phyloP scores from a whole-genome alignment of 129 eudicot species.

The Tagetes patula region DNA sequence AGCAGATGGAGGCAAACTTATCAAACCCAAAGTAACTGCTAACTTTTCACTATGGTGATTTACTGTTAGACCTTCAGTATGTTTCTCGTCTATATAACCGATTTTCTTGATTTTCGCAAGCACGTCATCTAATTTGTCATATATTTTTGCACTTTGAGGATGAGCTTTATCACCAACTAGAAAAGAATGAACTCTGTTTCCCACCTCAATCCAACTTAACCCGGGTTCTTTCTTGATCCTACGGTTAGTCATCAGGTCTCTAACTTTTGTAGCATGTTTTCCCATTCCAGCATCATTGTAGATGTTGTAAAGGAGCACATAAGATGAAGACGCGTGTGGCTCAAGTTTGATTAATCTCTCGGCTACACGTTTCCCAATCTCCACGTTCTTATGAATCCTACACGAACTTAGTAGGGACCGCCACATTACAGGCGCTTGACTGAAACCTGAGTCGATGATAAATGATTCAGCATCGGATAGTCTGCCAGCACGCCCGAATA shows the following conservation, averaged over 20 bases:
- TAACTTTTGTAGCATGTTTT: conserved; percentile 26
- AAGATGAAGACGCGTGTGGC: conserved; percentile 52
- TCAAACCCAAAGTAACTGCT: conserved; percentile 41
- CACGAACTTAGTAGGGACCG: conserved; percentile 47
- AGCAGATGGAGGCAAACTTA: conserved; percentile 38
- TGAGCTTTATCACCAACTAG: conserved; percentile 44
- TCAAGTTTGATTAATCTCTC: conserved; percentile 47
- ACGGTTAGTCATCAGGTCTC: conserved; percentile 41
- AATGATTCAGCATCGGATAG: conserved; percentile 45
- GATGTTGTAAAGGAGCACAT: conserved; percentile 54
- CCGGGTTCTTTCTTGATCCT: conserved; percentile 55
- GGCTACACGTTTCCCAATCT: conserved; percentile 34
- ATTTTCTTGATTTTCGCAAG: conserved; percentile 37
- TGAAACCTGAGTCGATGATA: conserved; percentile 34
- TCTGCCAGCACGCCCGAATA: conserved; percentile 46
- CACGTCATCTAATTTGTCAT: conserved; percentile 31
- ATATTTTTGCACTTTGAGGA: conserved; percentile 35
- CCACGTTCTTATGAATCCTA: conserved; percentile 42
- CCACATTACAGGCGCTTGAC: conserved; percentile 43
- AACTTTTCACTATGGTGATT: conserved; percentile 46
- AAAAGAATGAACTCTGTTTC: conserved; percentile 41
- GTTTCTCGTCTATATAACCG: conserved; percentile 22
- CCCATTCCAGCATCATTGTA: conserved; percentile 43
- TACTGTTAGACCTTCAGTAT: conserved; percentile 6
- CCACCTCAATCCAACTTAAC: conserved; percentile 50